Percentiles rank a stretch among this genome's conserved stretches.
These are phyloP conservation scores for Leccinum incarnatum DNA, from an alignment of 768 basidiomycete species.

Conservation along the genomic window DNA sequence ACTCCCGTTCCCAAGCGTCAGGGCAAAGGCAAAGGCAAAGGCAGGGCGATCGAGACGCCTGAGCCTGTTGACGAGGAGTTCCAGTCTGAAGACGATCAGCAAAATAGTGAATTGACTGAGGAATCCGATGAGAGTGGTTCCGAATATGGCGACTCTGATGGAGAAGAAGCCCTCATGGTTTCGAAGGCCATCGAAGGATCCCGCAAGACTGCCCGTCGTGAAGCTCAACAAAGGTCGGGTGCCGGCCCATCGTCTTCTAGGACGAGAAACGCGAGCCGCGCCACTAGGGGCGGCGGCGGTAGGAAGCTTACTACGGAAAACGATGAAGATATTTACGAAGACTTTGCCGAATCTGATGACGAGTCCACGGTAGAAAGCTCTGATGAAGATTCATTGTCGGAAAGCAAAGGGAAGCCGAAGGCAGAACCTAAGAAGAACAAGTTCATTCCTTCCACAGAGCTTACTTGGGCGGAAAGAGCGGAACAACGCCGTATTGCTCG, in stretches of 20 bases:
- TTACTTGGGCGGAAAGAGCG: conserved; percentile 9
- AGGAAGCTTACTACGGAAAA: conserved; percentile 1
- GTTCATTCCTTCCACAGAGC: conserved; percentile 1
- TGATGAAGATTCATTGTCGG: conserved; percentile 18
- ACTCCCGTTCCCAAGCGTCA: conserved; percentile 2
- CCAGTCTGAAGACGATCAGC: conserved; percentile 37
- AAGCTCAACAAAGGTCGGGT: conserved; percentile 29
- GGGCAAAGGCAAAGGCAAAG: conserved; percentile 23
- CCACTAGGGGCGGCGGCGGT: conserved; percentile 34
- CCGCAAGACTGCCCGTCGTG: conserved; percentile 35
- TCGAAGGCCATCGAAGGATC: conserved; percentile 57
- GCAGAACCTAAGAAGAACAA: conserved; percentile 22
- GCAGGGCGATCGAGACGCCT: conserved; percentile 24
- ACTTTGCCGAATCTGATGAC: conserved; percentile 3
- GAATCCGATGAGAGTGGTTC: conserved; percentile 58
- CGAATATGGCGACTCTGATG: conserved; percentile 47
- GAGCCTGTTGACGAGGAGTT: conserved; percentile 30
- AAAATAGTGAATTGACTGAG: conserved; percentile 40
- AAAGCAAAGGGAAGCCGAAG: conserved; percentile 36
- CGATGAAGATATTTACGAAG: conserved; percentile 10
- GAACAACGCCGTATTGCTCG: conserved; percentile 17
- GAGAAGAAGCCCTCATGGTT: conserved; percentile 47
- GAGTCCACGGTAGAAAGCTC: conserved; percentile 7
- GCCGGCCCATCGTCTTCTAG: conserved; percentile 35
- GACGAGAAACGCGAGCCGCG: conserved; percentile 41